These are phyloP conservation scores for Termitomyces sp. DNA, from an alignment of 768 basidiomycete genomes.

Conservation along the genomic window DNA sequence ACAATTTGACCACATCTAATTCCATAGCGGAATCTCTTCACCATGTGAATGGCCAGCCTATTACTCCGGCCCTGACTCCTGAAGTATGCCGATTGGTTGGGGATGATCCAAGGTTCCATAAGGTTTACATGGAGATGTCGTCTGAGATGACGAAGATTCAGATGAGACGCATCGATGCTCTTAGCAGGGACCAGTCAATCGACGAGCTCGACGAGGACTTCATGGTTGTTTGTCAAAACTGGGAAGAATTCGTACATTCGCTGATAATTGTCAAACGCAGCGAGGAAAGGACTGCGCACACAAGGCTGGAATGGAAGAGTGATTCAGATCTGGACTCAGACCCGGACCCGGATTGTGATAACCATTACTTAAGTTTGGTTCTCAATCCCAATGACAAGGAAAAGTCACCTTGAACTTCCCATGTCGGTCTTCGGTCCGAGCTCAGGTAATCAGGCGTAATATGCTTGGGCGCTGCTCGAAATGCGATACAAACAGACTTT, in stretches of 20 bases:
- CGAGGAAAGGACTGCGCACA: not conserved
- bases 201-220: not conserved
- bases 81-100: constrained; percentile 7
- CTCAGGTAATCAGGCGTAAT: not conserved
- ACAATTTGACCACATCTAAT: not conserved
- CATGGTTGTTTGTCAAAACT: not conserved
- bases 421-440: not conserved
- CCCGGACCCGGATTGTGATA: not conserved
- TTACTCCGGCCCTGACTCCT: not conserved
- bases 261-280: constrained; percentile 1
- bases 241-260: constrained; percentile 2
- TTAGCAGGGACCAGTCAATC: not conserved
- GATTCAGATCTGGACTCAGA: not conserved
- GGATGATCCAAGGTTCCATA: not conserved
- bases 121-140: not conserved
- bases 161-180: constrained; percentile 2
- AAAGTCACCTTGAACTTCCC: not conserved
- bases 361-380: constrained; percentile 1
- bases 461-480: not conserved
- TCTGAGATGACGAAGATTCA: not conserved
- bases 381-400: not conserved
- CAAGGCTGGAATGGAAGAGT: not conserved
- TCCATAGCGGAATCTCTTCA: not conserved
- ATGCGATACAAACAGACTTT: not conserved
- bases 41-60: not conserved